phyloP scores from a whole-genome alignment of 2,329 filamentous ascomycete genomes.

The Diaporthe citrichinensis region DNA sequence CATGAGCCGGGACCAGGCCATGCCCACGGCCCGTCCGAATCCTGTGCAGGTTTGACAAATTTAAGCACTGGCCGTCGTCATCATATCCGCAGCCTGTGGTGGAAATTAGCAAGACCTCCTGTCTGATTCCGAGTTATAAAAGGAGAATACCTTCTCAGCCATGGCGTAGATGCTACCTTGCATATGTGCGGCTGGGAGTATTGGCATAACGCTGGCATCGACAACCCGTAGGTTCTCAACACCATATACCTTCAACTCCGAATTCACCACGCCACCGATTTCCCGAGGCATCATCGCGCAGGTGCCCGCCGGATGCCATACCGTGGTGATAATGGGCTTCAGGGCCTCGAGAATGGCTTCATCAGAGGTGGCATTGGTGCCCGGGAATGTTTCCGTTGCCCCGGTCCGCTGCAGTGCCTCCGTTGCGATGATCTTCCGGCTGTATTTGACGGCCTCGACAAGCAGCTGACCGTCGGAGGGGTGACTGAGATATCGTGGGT shows the following conservation, averaged over 20 bases:
- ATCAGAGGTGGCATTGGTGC: slow-evolving; percentile 12
- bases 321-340: neutral
- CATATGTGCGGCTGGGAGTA: slow-evolving; percentile 33
- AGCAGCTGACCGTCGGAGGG: slow-evolving; percentile 61
- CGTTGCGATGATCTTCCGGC: slow-evolving; percentile 55
- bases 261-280: slow-evolving; percentile 24
- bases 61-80: neutral
- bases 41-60: neutral
- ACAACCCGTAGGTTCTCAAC: slow-evolving; percentile 29
- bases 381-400: slow-evolving; percentile 3
- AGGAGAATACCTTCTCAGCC: slow-evolving; percentile 29
- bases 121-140: too few relatives aligned
- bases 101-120: neutral
- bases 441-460: slow-evolving; percentile 57
- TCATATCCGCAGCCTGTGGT: slow-evolving; percentile 3
- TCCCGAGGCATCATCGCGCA: slow-evolving; percentile 32
- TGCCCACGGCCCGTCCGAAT: neutral
- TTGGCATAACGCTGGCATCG: slow-evolving; percentile 34
- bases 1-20: neutral
- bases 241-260: slow-evolving; percentile 32
- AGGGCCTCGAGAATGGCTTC: slow-evolving; percentile 23
- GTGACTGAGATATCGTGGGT: slow-evolving; percentile 66
- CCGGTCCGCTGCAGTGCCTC: slow-evolving; percentile 51
- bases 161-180: slow-evolving; percentile 31
- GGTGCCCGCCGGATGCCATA: slow-evolving; percentile 22